Conservation (phyloP, 352 stramenopile species). For the Aphanomyces stellatus region DNA sequence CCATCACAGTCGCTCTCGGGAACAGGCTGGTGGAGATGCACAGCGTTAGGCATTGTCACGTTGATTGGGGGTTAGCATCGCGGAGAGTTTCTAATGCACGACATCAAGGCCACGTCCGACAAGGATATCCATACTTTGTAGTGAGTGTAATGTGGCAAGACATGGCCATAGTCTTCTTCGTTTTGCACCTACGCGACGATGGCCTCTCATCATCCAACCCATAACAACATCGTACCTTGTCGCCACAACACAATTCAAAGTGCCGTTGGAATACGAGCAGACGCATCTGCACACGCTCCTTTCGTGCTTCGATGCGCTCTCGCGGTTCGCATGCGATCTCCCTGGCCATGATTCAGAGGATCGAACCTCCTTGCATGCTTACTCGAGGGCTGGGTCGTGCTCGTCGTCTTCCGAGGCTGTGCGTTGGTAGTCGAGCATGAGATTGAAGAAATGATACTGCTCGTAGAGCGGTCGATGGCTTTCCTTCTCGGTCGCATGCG, state of each 20-base stretch:
- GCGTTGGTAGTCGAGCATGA: neutral
- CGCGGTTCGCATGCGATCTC: neutral
- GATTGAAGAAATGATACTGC: neutral
- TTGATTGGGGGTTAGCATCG: neutral
- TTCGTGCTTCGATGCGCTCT: neutral
- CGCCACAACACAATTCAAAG: neutral
- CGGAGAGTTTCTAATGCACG: neutral
- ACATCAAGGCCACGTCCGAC: neutral
- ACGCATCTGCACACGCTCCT: neutral
- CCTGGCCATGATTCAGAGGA: no score
- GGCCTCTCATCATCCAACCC: neutral
- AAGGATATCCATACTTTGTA: neutral
- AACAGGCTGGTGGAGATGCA: neutral
- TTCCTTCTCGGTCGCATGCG: neutral
- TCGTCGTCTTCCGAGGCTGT: neutral
- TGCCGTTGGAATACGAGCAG: slow-evolving; percentile 8
- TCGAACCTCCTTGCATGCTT: no score
- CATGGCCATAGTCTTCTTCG: slow-evolving; percentile 15
- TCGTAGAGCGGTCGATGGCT: neutral
- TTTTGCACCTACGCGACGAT: slow-evolving; percentile 3
- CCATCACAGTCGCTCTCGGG: neutral
- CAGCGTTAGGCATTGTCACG: neutral
- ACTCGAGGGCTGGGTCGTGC: neutral
- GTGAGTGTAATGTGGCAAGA: neutral
- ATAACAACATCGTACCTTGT: neutral